Evolutionary conservation across 2,329 filamentous ascomycete species (phyloP).

Genomic region (Paraphoma chrysanthemicola): DNA sequence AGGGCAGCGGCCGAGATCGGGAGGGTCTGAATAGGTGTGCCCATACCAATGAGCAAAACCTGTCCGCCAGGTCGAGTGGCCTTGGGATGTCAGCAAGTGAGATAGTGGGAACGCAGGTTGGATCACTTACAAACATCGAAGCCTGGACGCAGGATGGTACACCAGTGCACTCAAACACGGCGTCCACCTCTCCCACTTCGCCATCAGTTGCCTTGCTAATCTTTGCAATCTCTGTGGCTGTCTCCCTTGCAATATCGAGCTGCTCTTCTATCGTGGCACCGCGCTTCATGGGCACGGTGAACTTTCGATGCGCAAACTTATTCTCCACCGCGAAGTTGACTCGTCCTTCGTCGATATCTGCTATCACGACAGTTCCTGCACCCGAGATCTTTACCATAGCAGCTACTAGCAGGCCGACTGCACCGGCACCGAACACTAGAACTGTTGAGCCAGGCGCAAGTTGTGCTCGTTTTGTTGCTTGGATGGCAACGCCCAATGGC

Average conservation of each 20-base stretch:
- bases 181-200: conserved; percentile 64
- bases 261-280: conserved; percentile 61
- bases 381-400: conserved; percentile 63
- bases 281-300: conserved; percentile 55
- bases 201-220: conserved; percentile 40
- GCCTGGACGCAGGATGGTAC: conserved; percentile 78
- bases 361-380: conserved; percentile 63
- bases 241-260: conserved; percentile 59
- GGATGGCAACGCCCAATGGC: conserved; percentile 66
- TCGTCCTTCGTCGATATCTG: conserved; percentile 65
- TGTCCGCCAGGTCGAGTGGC: conserved; percentile 73
- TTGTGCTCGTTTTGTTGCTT: conserved; percentile 63
- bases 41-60: conserved; percentile 81
- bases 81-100: conserved; percentile 30
- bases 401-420: conserved; percentile 66
- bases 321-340: conserved; percentile 62
- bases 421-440: conserved; percentile 67
- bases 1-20: conserved; percentile 75
- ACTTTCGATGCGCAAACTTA: conserved; percentile 56
- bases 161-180: conserved; percentile 79
- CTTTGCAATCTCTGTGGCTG: conserved; percentile 52
- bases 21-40: conserved; percentile 76
- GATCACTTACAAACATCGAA: conserved; percentile 66
- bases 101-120: not conserved
- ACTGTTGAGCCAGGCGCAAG: conserved; percentile 57